Conservation (phyloP, 257 asterid genomes). For the Solanum chaucha region DNA sequence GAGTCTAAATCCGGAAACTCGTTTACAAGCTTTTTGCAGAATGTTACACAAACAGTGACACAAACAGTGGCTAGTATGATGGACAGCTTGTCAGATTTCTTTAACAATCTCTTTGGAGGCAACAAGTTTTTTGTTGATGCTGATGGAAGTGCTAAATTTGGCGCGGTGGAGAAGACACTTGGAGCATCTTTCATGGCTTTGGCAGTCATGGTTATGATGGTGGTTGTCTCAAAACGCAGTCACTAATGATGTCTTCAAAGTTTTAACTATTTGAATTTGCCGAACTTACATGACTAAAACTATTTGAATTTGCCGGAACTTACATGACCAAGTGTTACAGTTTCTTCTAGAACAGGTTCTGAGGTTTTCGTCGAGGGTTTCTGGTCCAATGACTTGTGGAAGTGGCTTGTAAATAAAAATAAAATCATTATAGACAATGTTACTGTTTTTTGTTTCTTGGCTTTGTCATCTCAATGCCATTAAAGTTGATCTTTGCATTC, state of each 20-base stretch:
- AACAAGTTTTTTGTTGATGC: background rate
- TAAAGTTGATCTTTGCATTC: background rate
- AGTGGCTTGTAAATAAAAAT: background rate
- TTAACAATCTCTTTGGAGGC: slow-evolving; percentile 48
- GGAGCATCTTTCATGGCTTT: slow-evolving; percentile 54
- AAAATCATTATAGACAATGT: background rate
- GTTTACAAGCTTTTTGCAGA: slow-evolving; percentile 12
- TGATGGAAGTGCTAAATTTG: slow-evolving; percentile 22
- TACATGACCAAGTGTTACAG: background rate
- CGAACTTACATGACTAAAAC: slow-evolving; percentile 4
- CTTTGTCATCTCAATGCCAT: background rate
- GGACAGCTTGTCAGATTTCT: slow-evolving; percentile 46
- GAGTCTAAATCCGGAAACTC: slow-evolving; percentile 4
- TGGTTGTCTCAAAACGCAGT: slow-evolving; percentile 24
- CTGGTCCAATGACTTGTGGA: background rate
- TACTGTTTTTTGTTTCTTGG: background rate
- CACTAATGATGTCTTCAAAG: background rate
- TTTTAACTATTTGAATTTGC: slow-evolving; percentile 8
- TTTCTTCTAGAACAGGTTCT: background rate
- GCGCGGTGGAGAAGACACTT: slow-evolving; percentile 19
- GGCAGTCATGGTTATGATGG: slow-evolving; percentile 45
- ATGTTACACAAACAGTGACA: slow-evolving; percentile 34
- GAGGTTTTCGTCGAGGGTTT: background rate
- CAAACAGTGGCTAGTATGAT: slow-evolving; percentile 35
- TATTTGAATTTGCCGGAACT: slow-evolving; percentile 15